Conservation (phyloP, 225 moss, liverwort and hornwort genomes). For the Thuidium tamariscinum region DNA sequence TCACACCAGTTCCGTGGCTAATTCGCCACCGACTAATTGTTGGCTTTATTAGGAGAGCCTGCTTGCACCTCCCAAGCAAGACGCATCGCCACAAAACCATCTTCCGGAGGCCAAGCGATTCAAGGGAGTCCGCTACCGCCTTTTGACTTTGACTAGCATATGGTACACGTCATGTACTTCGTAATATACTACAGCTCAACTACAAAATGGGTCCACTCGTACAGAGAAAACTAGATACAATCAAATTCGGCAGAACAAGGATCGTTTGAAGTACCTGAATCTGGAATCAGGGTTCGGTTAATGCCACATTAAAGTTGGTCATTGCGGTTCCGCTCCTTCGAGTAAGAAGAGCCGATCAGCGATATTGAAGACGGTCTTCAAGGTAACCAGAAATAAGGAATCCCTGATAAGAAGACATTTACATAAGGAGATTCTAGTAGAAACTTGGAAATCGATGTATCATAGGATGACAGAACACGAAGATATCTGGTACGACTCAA, state of each 20-base stretch:
- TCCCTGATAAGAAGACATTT: background rate
- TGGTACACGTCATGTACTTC: background rate
- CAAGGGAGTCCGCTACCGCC: no score
- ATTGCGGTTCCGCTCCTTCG: background rate
- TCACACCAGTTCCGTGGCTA: background rate
- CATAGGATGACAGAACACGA: background rate
- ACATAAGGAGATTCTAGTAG: background rate
- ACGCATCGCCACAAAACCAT: no score
- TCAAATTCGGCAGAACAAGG: background rate
- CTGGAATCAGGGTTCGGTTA: background rate
- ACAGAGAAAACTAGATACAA: background rate
- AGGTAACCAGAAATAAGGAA: background rate
- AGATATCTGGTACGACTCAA: background rate
- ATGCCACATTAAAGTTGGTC: background rate
- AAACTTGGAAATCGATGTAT: background rate
- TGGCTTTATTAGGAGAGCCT: background rate
- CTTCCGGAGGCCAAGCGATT: no score
- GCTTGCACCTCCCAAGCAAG: no score
- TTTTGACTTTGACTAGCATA: background rate
- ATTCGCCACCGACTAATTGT: background rate
- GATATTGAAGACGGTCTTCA: background rate
- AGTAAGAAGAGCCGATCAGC: background rate
- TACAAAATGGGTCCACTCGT: background rate
- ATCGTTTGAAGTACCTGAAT: background rate
- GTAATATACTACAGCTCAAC: background rate